phyloP scores from a whole-genome alignment of 768 basidiomycete genomes.

The Amanita jacksonii region DNA sequence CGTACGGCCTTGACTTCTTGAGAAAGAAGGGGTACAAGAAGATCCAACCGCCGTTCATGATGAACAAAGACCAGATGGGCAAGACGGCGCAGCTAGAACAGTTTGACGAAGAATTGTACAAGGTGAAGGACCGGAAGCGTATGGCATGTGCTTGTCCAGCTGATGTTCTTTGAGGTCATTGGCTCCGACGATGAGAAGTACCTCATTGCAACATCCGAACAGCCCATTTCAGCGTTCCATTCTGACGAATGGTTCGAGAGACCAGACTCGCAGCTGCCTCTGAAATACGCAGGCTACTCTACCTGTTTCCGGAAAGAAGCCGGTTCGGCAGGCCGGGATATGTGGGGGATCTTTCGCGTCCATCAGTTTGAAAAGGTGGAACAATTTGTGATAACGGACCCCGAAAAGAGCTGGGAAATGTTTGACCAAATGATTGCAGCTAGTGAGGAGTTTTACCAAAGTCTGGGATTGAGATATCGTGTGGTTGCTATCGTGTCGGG shows the following conservation, averaged over 20 bases:
- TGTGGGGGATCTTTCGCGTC: slow-evolving; percentile 99
- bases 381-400: slow-evolving; percentile 92
- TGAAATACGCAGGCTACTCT: slow-evolving; percentile 80
- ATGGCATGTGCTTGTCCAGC: neutral
- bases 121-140: slow-evolving; percentile 37
- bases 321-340: slow-evolving; percentile 92
- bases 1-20: slow-evolving; percentile 91
- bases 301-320: slow-evolving; percentile 99
- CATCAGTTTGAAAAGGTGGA: slow-evolving; percentile 99
- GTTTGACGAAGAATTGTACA: slow-evolving; percentile 98
- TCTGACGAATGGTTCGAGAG: slow-evolving; percentile 97
- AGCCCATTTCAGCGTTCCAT: slow-evolving; percentile 94
- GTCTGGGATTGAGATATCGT: slow-evolving; percentile 84
- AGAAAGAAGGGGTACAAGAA: slow-evolving; percentile 80
- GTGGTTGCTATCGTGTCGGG: slow-evolving; percentile 94
- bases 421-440: slow-evolving; percentile 86
- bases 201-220: slow-evolving; percentile 97
- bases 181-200: slow-evolving; percentile 94
- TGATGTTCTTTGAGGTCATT: slow-evolving; percentile 54
- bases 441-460: slow-evolving; percentile 94
- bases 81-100: slow-evolving; percentile 98
- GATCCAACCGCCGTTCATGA: slow-evolving; percentile 95
- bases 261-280: slow-evolving; percentile 86
- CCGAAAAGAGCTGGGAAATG: slow-evolving; percentile 90
- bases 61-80: slow-evolving; percentile 95